These are phyloP conservation scores for Excoecaria cochinchinensis DNA, from an alignment of 345 rosid genomes.

Conservation along the genomic window DNA sequence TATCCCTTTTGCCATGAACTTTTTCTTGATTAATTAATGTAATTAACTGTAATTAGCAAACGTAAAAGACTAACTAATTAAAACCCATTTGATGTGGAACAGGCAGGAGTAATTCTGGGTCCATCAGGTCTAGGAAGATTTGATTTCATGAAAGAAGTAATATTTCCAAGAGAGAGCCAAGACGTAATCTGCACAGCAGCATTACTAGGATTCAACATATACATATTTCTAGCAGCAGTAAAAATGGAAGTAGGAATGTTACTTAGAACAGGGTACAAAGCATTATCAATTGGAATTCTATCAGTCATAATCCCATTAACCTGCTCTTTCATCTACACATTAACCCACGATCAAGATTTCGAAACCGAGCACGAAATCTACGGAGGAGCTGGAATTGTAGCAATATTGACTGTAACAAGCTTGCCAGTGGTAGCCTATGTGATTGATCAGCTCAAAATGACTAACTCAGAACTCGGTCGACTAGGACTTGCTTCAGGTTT, in stretches of 20 bases:
- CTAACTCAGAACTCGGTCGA: neutral
- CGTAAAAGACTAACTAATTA: neutral
- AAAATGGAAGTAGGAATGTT: neutral
- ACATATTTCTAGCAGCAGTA: neutral
- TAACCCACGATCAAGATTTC: neutral
- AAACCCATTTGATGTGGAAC: neutral
- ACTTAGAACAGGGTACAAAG: neutral
- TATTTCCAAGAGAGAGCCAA: conserved; percentile 1
- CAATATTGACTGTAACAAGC: neutral
- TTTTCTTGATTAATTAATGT: neutral
- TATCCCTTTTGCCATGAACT: too few relatives aligned
- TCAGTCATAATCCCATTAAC: neutral
- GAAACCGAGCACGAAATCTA: neutral
- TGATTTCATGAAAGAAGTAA: neutral
- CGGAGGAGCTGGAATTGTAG: neutral
- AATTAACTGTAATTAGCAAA: neutral
- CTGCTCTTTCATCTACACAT: neutral
- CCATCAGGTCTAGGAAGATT: neutral
- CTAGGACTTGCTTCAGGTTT: neutral
- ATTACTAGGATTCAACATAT: neutral
- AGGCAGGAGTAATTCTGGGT: neutral
- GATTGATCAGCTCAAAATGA: neutral
- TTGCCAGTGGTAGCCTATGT: neutral
- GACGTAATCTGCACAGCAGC: neutral
- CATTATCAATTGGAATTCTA: neutral